These are phyloP conservation scores for Pyrenochaeta sp. DNA, from an alignment of 2,329 filamentous ascomycete genomes.

Conservation along the genomic window DNA sequence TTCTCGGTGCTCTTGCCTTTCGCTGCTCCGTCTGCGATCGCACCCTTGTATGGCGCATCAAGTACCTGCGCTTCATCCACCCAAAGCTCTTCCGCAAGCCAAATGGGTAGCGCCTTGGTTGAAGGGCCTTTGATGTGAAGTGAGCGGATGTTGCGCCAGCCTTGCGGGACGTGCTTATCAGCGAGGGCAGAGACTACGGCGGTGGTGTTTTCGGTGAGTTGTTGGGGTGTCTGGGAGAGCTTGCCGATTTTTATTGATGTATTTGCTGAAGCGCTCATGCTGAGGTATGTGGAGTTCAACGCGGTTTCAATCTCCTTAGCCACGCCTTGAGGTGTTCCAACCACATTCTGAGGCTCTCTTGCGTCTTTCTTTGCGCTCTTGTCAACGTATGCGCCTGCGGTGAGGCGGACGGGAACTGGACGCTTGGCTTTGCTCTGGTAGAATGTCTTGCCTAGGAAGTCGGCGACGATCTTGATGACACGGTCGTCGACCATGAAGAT, in stretches of 20 bases:
- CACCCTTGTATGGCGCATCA: conserved; percentile 53
- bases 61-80: conserved; percentile 78
- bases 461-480: conserved; percentile 76
- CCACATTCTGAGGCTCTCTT: conserved; percentile 47
- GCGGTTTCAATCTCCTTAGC: conserved; percentile 84
- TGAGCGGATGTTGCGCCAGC: conserved; percentile 85
- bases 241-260: conserved; percentile 82
- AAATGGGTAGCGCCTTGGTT: conserved; percentile 91
- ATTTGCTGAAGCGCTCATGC: conserved; percentile 79
- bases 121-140: conserved; percentile 91
- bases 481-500: conserved; percentile 93
- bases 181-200: conserved; percentile 71
- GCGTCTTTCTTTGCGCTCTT: conserved; percentile 52
- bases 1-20: conserved; percentile 39
- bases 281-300: conserved; percentile 78
- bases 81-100: conserved; percentile 93
- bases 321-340: conserved; percentile 70
- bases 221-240: conserved; percentile 75
- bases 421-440: conserved; percentile 85
- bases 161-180: conserved; percentile 81
- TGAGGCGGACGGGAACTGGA: conserved; percentile 82
- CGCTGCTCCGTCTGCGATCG: conserved; percentile 32
- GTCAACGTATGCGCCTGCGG: conserved; percentile 69
- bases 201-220: conserved; percentile 82
- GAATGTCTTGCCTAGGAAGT: conserved; percentile 87